Evolutionary conservation across 331 rosid genomes (phyloP), one percentile per base, ranked within the genome.

Genomic region (Erythrophleum ivorense): DNA sequence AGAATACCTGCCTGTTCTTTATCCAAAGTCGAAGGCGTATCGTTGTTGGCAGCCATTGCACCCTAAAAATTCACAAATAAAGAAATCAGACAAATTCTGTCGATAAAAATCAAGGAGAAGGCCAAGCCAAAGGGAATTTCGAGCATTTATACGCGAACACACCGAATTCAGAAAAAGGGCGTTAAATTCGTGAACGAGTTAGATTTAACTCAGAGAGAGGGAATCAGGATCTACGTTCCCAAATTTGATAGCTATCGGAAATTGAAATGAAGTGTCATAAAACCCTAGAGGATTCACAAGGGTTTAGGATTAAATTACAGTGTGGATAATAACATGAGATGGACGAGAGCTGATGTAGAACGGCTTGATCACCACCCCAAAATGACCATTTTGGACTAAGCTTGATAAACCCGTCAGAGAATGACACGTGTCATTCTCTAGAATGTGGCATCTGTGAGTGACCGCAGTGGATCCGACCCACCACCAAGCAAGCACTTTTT

Each of bases 1-100:
- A 54, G 45, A 66, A 83, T 48, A 83, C 73, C 53, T 72, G 88
- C 98, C 94, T 91, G 97, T 49, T 93, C 98, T 87, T 92, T 93
- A 73, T 95, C 99, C 82, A 89, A 6, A 73, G 79, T 84, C 65
- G 88, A 46, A 19, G 91, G 91, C 36, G 88, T 57, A 38, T 71
- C 45, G 78, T 79, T 83, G 46, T 68, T 87, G 41, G 93, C 87
- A 80, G 94, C 97, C 99, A 93, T 93, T 84, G 53, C 57, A 84
- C 16, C 86, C 88, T 90, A 75, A 49, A 83, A 72, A 31, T 70
- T 48, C 16, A 49, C 29, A 12, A 64, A 38, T 16, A 31, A 73
- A 9, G 33, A n/a, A 40, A 66, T 66, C 2, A 38, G 14, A 38
- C n/a, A 38, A 73, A 77, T 15, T 52, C 57, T 67, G 85, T 46